Conservation (phyloP, 208 protist genomes). For the Porcisia hertigi region DNA sequence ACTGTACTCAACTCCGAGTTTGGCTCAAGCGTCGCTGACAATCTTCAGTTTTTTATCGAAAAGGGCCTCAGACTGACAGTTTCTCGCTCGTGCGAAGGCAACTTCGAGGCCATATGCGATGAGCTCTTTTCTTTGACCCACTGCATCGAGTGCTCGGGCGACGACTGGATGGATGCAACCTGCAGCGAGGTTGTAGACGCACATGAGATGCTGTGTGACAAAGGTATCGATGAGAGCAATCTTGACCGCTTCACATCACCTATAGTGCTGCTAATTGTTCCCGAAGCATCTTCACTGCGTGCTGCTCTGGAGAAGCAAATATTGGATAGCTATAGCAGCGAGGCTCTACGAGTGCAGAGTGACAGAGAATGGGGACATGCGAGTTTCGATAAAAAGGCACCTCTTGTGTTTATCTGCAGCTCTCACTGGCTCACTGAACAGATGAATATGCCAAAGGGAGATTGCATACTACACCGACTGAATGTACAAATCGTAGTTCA, state of each 20-base stretch:
- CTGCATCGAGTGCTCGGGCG: slow-evolving; percentile 7
- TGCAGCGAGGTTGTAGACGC: slow-evolving; percentile 29
- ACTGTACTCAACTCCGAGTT: slow-evolving; percentile 30
- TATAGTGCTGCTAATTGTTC: slow-evolving; percentile 49
- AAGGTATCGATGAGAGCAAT: neutral
- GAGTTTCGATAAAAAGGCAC: slow-evolving; percentile 21
- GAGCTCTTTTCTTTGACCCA: slow-evolving; percentile 5
- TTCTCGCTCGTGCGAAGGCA: slow-evolving; percentile 12
- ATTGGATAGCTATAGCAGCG: slow-evolving; percentile 61
- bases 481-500: slow-evolving; percentile 44
- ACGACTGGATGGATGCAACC: slow-evolving; percentile 13
- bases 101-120: slow-evolving; percentile 10
- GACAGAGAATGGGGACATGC: slow-evolving; percentile 19
- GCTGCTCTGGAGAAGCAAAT: slow-evolving; percentile 34
- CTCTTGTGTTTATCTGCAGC: slow-evolving; percentile 58
- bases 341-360: slow-evolving; percentile 45
- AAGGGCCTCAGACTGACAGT: slow-evolving; percentile 45
- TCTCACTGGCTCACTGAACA: slow-evolving; percentile 43
- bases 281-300: slow-evolving; percentile 28
- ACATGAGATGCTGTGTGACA: slow-evolving; percentile 29
- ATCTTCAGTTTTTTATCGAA: slow-evolving; percentile 53
- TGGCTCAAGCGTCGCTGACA: slow-evolving; percentile 33
- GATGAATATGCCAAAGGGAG: slow-evolving; percentile 13
- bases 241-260: neutral
- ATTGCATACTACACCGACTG: slow-evolving; percentile 27